These are phyloP conservation scores for Neonothopanus nambi DNA, from an alignment of 1,284 basidiomycete species.

Conservation along the genomic window DNA sequence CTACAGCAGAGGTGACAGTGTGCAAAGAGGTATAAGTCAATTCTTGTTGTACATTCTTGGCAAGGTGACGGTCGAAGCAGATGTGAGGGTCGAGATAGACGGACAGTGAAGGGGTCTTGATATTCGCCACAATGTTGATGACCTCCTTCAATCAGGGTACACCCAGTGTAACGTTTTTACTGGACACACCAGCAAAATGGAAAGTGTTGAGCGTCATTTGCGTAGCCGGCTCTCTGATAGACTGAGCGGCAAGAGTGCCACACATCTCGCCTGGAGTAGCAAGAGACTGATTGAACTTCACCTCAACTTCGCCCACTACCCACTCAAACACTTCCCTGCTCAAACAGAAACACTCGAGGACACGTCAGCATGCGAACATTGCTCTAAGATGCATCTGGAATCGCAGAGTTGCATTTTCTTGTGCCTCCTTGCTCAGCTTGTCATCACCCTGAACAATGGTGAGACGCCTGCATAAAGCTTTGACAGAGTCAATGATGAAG, in stretches of 20 bases:
- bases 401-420: slow-evolving; percentile 89
- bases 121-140: slow-evolving; percentile 97
- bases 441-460: slow-evolving; percentile 91
- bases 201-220: too few species aligned
- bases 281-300: slow-evolving; percentile 90
- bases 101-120: slow-evolving; percentile 99
- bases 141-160: slow-evolving; percentile 97
- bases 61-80: too few species aligned
- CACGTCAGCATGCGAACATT: slow-evolving; percentile 84
- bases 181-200: slow-evolving; percentile 98
- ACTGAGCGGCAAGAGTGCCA: too few species aligned
- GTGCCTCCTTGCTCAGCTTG: slow-evolving; percentile 70
- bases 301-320: slow-evolving; percentile 95
- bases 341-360: slow-evolving; percentile 84
- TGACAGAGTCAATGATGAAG: slow-evolving; percentile 82
- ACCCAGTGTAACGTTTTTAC: slow-evolving; percentile 97
- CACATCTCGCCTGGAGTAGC: slow-evolving; percentile 99
- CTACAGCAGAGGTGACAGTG: slow-evolving; percentile 93
- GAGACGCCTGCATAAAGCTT: slow-evolving; percentile 69
- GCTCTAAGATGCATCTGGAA: too few species aligned
- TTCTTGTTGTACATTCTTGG: too few species aligned
- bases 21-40: too few species aligned
- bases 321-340: slow-evolving; percentile 94
- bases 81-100: too few species aligned
- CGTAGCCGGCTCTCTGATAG: too few species aligned